Conservation (phyloP, 345 rosid species). For the Dovyalis caffra region DNA sequence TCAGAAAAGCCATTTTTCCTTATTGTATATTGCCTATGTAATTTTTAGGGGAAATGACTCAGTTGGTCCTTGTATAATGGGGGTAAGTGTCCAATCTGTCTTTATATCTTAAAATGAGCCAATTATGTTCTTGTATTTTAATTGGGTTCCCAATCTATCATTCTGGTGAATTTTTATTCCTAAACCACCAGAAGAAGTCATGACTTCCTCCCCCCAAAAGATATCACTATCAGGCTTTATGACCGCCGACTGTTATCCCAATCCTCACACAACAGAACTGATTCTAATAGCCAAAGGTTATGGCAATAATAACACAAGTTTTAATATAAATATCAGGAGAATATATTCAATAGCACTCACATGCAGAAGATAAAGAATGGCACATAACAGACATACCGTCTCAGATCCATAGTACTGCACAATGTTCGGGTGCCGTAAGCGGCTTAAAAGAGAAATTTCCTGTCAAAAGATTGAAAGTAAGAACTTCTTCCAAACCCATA, state of each 20-base stretch:
- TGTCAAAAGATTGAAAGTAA: constrained; percentile 13
- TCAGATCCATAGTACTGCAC: constrained; percentile 81
- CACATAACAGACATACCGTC: constrained; percentile 26
- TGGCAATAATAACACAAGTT: not conserved
- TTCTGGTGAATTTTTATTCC: no score
- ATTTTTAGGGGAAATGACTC: no score
- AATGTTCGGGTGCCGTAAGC: constrained; percentile 66
- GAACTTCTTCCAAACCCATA: constrained; percentile 2
- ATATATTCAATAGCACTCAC: not conserved
- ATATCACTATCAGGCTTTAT: not conserved
- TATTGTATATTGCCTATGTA: no score
- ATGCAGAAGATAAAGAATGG: not conserved
- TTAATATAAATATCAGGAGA: not conserved
- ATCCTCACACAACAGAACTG: not conserved
- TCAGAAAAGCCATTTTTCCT: no score
- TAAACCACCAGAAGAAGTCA: no score
- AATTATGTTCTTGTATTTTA: no score
- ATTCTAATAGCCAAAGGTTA: not conserved
- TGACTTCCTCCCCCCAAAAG: no score
- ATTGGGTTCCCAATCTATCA: no score
- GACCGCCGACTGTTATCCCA: not conserved
- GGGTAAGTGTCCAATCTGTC: no score
- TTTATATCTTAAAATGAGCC: no score
- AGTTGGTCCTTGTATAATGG: no score
- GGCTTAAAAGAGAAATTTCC: constrained; percentile 70